Evolutionary conservation across 148 eudicot species (phyloP).

Genomic region (Rhododendron ferrugineum): DNA sequence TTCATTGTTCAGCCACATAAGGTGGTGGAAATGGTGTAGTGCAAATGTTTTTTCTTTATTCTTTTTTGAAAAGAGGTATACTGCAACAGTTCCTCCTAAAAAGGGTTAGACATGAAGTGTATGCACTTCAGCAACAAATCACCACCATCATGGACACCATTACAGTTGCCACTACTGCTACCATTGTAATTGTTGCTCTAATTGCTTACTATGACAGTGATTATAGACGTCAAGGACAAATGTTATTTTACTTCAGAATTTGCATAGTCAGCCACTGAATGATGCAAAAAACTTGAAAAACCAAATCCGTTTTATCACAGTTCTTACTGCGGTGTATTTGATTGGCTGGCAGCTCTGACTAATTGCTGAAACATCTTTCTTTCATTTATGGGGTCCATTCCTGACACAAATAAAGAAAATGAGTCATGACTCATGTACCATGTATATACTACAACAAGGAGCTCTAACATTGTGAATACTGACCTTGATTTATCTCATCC

Average conservation of each 20-base stretch:
- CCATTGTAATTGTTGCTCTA: not conserved
- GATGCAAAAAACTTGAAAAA: not conserved
- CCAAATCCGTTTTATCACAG: not conserved
- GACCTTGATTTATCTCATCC: slow-evolving; percentile 99
- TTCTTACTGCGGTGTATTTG: slow-evolving; percentile 94
- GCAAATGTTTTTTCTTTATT: not conserved
- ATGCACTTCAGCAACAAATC: not conserved
- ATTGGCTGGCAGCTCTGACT: slow-evolving; percentile 94
- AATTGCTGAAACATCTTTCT: slow-evolving; percentile 98
- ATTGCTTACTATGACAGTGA: not conserved
- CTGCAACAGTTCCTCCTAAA: not conserved
- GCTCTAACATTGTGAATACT: not conserved
- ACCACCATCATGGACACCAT: not conserved
- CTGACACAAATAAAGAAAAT: slow-evolving; percentile 23
- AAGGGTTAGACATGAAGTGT: not conserved
- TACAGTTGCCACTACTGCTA: not conserved
- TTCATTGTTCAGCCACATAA: not conserved
- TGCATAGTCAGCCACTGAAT: not conserved
- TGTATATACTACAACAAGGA: not conserved
- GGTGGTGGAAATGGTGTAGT: not conserved
- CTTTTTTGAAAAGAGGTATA: not conserved
- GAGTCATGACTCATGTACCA: not conserved
- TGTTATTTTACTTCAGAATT: not conserved
- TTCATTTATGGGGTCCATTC: slow-evolving; percentile 97
- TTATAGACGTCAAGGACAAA: not conserved